Conservation (phyloP, 2,329 filamentous ascomycete genomes). For the Trichoderma simmonsii region DNA sequence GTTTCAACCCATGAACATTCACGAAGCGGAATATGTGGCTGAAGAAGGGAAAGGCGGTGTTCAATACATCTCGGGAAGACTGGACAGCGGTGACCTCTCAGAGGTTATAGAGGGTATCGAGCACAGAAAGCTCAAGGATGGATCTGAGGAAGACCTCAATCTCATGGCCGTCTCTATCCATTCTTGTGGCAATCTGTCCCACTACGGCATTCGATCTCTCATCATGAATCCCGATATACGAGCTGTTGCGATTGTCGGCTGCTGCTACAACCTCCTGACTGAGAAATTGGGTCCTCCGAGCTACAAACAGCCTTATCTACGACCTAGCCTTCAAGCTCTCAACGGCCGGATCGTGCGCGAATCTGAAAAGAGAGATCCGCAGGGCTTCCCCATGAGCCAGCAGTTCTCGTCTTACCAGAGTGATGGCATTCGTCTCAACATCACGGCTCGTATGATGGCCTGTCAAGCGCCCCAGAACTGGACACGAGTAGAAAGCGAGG, state of each 20-base stretch:
- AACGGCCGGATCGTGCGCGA: slow-evolving; percentile 68
- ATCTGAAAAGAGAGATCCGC: slow-evolving; percentile 72
- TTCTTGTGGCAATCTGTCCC: slow-evolving; percentile 95
- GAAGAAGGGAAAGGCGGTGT: slow-evolving; percentile 66
- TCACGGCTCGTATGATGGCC: slow-evolving; percentile 97
- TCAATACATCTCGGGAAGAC: slow-evolving; percentile 71
- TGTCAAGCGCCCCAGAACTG: slow-evolving; percentile 94
- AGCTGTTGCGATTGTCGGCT: slow-evolving; percentile 93
- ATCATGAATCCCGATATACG: slow-evolving; percentile 78
- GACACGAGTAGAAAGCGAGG: slow-evolving; percentile 74
- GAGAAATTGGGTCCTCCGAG: slow-evolving; percentile 84
- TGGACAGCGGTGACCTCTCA: slow-evolving; percentile 69
- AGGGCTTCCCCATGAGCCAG: slow-evolving; percentile 91
- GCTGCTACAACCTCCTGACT: slow-evolving; percentile 95
- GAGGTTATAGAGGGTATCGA: slow-evolving; percentile 64
- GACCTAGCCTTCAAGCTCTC: slow-evolving; percentile 63
- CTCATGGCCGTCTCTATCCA: slow-evolving; percentile 93
- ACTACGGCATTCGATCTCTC: slow-evolving; percentile 86
- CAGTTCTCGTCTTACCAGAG: slow-evolving; percentile 57
- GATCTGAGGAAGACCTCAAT: slow-evolving; percentile 38
- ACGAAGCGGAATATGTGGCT: slow-evolving; percentile 50
- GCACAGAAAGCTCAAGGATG: slow-evolving; percentile 20
- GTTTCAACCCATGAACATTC: slow-evolving; percentile 49
- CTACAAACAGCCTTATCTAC: slow-evolving; percentile 76
- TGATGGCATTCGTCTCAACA: slow-evolving; percentile 78